A percentile compares a stretch with the other conserved stretches of the same genome.
Evolutionary conservation across 495 filamentous ascomycete genomes (phyloP).

Genomic region (Penicillium arizonense): DNA sequence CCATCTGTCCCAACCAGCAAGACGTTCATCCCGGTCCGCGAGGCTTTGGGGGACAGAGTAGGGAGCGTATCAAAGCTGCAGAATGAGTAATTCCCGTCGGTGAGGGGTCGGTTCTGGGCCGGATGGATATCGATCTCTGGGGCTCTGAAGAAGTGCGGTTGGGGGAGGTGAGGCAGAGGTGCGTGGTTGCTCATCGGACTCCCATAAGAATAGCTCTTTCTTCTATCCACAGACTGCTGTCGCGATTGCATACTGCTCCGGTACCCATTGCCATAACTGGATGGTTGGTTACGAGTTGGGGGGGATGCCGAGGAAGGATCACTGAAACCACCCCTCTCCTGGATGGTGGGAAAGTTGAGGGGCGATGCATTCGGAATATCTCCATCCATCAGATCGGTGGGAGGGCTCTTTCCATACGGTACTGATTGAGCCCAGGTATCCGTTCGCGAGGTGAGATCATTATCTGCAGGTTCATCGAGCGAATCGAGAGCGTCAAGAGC

Average conservation of each 20-base stretch:
- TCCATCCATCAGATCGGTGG: conserved; percentile 43
- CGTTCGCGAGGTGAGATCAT: conserved; percentile 38
- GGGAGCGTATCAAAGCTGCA: conserved; percentile 76
- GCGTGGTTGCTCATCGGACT: conserved; percentile 48
- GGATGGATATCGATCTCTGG: conserved; percentile 53
- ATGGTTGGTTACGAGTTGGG: conserved; percentile 40
- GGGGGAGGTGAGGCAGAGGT: conserved; percentile 79
- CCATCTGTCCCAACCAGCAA: conserved; percentile 75
- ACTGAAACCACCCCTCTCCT: conserved; percentile 46
- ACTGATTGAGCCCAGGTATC: conserved; percentile 51
- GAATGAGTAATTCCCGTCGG: conserved; percentile 66
- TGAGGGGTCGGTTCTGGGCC: conserved; percentile 21
- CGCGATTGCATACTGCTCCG: conserved; percentile 34
- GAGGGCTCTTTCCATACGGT: conserved; percentile 50
- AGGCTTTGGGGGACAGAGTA: conserved; percentile 42
- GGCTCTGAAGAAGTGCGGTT: conserved; percentile 66
- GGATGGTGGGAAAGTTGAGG: conserved; percentile 35
- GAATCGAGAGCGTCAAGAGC: conserved; percentile 42
- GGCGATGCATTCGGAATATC: conserved; percentile 44
- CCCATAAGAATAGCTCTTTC: conserved; percentile 45
- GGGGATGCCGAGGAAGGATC: conserved; percentile 52
- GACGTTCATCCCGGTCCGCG: conserved; percentile 60
- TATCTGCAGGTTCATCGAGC: conserved; percentile 28
- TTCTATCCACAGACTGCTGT: conserved; percentile 41
- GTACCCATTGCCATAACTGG: conserved; percentile 46